Base-by-base conservation (phyloP, 1,139 yeast species). In the Blastobotrys serpentis region DNA sequence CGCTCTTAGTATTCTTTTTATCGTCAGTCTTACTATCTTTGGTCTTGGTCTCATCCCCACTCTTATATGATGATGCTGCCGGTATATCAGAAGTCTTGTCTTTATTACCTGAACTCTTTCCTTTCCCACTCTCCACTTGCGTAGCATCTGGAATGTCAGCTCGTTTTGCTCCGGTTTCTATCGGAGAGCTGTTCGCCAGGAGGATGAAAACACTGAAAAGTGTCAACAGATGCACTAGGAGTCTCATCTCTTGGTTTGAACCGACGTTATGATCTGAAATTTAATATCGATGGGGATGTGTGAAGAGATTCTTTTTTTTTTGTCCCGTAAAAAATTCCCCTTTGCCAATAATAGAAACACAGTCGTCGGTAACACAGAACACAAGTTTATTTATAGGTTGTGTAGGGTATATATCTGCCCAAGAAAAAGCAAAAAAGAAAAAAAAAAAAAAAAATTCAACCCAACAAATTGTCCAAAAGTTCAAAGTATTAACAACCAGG, bases 61-160 rank as follows among this genome's bases (percentile, higher is more conserved):
- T 36, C 14, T 36, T 36, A 19, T 33, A n/a, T n/a, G n/a, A n/a
- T 23, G 10, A 4, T 29, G 10, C 26, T 23, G 26, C 26, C 26
- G n/a, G n/a, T 23, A 6, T 23, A 23, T 23, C 26, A 23, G 26
- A 19, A 14, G 40, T 36, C 25, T 36, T 18, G 16, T 19, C 40
- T 6, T 25, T 25, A n/a, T 25, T 36, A 13, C 19, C 19, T 8
- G 11, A 36, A 10, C 19, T 11, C 5, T n/a, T 19, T 19, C 13
- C 25, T 19, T 36, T 18, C 14, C 22, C 22, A 14, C 10, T 11
- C 5, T 36, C 40, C 5, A 36, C 40, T 7, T 18, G 16, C 5
- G 40, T 8, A 4, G 40, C 40, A 36, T 36, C 25, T 11, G 40
- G 40, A 3, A 36, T 36, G n/a, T 36, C 40, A 19, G 18, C 40